A percentile compares a stretch with the other conserved stretches of the same genome.
Evolutionary conservation across 805 yeast genomes (phyloP).

Genomic region (Starmerella apis): DNA sequence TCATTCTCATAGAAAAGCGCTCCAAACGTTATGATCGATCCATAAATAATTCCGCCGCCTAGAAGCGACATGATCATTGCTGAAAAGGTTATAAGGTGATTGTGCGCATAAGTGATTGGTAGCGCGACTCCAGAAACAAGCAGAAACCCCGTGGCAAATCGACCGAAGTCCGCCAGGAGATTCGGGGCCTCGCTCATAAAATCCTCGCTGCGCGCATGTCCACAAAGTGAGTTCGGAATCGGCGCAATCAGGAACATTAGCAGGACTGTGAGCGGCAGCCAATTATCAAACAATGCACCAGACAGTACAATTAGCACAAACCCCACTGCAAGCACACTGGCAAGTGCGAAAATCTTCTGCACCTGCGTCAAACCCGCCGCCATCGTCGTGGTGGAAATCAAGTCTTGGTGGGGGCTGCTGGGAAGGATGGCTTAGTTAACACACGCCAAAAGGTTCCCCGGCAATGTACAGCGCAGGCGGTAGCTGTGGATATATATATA

Average conservation of each 20-base stretch:
- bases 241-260: slow-evolving; percentile 62
- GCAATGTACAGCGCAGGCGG: too few species aligned
- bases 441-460: background rate
- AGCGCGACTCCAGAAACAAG: slow-evolving; percentile 64
- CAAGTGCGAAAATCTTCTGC: slow-evolving; percentile 64
- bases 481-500: too few species aligned
- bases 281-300: slow-evolving; percentile 77
- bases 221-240: slow-evolving; percentile 53
- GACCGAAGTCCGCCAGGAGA: slow-evolving; percentile 62
- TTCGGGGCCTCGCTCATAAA: slow-evolving; percentile 46
- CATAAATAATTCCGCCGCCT: slow-evolving; percentile 79
- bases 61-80: slow-evolving; percentile 67
- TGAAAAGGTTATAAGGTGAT: slow-evolving; percentile 52
- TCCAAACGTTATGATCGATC: slow-evolving; percentile 72
- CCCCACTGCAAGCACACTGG: slow-evolving; percentile 76
- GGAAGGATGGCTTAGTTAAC: background rate
- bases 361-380: slow-evolving; percentile 42
- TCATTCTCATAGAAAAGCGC: slow-evolving; percentile 57
- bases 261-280: slow-evolving; percentile 77
- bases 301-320: slow-evolving; percentile 79
- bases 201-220: slow-evolving; percentile 43
- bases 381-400: background rate
- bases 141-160: slow-evolving; percentile 66
- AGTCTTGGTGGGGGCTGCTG: background rate
- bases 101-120: slow-evolving; percentile 70